A percentile compares a stretch with the other conserved stretches of the same genome.
These are phyloP conservation scores for Ceratobasidium papillatum DNA, from an alignment of 1,284 basidiomycete species.

Conservation along the genomic window DNA sequence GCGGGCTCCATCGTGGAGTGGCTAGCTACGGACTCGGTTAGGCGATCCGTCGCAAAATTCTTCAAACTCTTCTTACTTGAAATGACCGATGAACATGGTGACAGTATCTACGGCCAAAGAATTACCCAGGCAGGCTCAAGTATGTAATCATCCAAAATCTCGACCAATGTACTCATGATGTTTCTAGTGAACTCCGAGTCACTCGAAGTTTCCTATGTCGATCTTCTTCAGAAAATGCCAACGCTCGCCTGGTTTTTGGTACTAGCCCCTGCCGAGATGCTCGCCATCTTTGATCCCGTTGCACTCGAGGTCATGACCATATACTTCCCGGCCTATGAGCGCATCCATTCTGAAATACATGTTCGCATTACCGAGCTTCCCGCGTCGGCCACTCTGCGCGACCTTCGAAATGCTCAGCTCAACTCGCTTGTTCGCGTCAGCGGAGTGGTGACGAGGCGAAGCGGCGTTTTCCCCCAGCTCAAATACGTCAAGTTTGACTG, in stretches of 20 bases:
- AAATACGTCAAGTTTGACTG: constrained; percentile 99
- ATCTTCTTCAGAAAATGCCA: constrained; percentile 89
- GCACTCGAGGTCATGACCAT: constrained; percentile 93
- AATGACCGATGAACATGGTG: constrained; percentile 89
- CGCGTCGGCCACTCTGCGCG: constrained; percentile 86
- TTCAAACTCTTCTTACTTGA: constrained; percentile 97
- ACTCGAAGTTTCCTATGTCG: constrained; percentile 94
- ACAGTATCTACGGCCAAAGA: constrained; percentile 93
- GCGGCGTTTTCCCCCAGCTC: constrained; percentile 97
- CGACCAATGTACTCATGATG: constrained; percentile 25
- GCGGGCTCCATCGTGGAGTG: constrained; percentile 96
- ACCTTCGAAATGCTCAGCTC: constrained; percentile 90
- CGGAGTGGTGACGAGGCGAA: constrained; percentile 96
- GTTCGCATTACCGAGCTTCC: constrained; percentile 96
- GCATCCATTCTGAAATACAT: constrained; percentile 98
- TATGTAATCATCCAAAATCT: constrained; percentile 55
- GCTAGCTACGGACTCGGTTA: constrained; percentile 92
- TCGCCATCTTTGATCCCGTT: constrained; percentile 95
- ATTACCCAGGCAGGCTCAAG: constrained; percentile 96
- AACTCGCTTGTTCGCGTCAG: constrained; percentile 96
- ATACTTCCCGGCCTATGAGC: constrained; percentile 95
- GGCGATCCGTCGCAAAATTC: constrained; percentile 88
- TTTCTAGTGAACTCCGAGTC: constrained; percentile 91
- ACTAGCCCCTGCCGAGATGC: constrained; percentile 92
- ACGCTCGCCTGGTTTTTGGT: constrained; percentile 97